Base-by-base conservation (phyloP, 2,329 filamentous ascomycete species). In the Microdochium paspali region DNA sequence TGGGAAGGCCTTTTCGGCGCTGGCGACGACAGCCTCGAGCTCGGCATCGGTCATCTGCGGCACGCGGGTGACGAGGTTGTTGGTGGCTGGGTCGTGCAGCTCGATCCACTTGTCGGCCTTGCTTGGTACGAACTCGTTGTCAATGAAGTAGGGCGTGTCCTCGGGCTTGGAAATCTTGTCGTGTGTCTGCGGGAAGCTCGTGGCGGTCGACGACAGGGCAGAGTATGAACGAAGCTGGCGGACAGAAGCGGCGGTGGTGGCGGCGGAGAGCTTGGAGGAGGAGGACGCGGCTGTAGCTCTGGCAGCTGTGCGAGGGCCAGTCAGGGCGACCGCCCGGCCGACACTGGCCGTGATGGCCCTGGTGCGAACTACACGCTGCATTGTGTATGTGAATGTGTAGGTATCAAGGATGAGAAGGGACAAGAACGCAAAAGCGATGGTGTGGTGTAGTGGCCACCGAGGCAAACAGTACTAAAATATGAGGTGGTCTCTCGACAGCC, bases 21-120 rank as follows among this genome's bases (percentile, higher is more conserved):
- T 87, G 54, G 80, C 84, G 2, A 90, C 85, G 6, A 82, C 84
- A 13, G 84, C 83, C 65, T 77, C 77, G 58, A 93, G 78, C 72
- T 93, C 87, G 49, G 71, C 81, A 61, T 87, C 79, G 13, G 87
- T 91, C 68, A 82, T 87, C 70, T 91, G 85, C 18, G 87, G 87
- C 24, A 91, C 87, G 45, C 87, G 80, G 13, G 87, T 91, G 52
- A 93, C 82, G 54, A 91, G 77, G 67, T 90, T 86, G 72, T 90
- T 91, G 58, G 87, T 91, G 44, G 87, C 87, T 20, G 87, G 87
- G 67, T 93, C 87, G 67, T 87, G 73, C 54, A 93, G 71, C 59
- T 90, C 85, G 63, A 91, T 89, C 74, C 82, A 89, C 68, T 84
- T 72, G 50, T 80, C 76, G 24, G 87, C 73, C 58, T 75, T 67